phyloP scores from a whole-genome alignment of 2,329 filamentous ascomycete species.

The Cladophialophora immunda region DNA sequence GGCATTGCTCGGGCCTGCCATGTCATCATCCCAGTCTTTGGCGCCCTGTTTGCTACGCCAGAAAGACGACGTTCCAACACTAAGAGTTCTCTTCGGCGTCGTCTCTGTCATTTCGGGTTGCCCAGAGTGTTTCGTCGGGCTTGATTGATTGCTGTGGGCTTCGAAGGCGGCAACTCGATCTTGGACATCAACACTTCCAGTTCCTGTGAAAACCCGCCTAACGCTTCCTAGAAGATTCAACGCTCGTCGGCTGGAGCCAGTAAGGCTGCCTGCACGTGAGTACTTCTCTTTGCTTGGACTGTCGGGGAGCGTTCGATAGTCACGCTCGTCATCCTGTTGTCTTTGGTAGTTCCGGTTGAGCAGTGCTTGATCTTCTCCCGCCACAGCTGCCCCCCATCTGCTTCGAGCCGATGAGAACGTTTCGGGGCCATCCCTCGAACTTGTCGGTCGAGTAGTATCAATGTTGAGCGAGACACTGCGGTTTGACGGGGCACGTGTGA shows the following conservation, averaged over 20 bases:
- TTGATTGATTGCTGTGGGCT: conserved; percentile 31
- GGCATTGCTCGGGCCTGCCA: conserved; percentile 28
- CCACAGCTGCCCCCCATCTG: conserved; percentile 18
- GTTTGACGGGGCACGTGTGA: conserved; percentile 37
- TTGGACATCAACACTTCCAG: conserved; percentile 45
- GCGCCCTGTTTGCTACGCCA: conserved; percentile 61
- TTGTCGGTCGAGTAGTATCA: conserved; percentile 13
- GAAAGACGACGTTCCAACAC: conserved; percentile 58
- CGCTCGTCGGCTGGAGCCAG: conserved; percentile 66
- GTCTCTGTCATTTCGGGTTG: conserved; percentile 36
- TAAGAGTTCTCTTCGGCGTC: conserved; percentile 56
- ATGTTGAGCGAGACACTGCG: conserved; percentile 39
- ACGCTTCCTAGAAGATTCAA: conserved; percentile 75
- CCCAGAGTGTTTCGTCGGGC: conserved; percentile 33
- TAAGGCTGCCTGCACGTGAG: conserved; percentile 60
- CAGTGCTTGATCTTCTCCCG: conserved; percentile 34
- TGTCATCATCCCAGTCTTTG: conserved; percentile 59
- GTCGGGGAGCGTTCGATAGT: conserved; percentile 35
- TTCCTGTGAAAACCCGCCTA: conserved; percentile 66
- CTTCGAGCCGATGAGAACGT: conserved; percentile 35
- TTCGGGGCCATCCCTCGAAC: conserved; percentile 24
- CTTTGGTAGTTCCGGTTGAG: conserved; percentile 32
- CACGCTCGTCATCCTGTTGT: conserved; percentile 22
- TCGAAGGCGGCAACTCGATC: conserved; percentile 35
- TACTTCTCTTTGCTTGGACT: conserved; percentile 44